Conservation (phyloP, 2,329 filamentous ascomycete species). For the Pseudogymnoascus sp. region DNA sequence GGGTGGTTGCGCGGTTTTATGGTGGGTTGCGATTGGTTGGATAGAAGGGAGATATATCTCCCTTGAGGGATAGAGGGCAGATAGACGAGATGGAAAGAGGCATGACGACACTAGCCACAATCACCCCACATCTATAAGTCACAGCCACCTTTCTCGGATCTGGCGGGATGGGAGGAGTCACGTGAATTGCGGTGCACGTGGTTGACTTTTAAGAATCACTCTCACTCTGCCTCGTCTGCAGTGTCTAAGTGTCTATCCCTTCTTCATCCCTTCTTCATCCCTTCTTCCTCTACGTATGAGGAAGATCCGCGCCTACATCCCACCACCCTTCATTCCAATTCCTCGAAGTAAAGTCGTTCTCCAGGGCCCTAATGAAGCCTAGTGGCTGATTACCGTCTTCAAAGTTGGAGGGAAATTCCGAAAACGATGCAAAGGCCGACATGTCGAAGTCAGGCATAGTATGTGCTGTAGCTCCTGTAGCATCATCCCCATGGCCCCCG, state of each 20-base stretch:
- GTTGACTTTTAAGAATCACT: too few relatives aligned
- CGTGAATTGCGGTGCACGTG: too few relatives aligned
- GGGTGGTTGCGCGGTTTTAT: background rate
- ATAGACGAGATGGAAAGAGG: too few relatives aligned
- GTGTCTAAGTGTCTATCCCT: too few relatives aligned
- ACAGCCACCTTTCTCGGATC: too few relatives aligned
- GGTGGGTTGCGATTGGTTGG: background rate
- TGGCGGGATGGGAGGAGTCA: too few relatives aligned
- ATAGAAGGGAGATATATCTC: background rate
- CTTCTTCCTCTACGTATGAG: background rate
- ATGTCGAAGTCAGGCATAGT: background rate
- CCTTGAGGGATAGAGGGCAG: too few relatives aligned
- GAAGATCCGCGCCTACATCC: background rate
- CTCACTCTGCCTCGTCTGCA: too few relatives aligned
- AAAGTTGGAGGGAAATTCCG: background rate
- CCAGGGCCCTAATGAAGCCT: background rate
- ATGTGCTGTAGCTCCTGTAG: background rate
- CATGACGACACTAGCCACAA: too few relatives aligned
- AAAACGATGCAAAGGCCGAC: background rate
- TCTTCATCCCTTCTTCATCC: too few relatives aligned
- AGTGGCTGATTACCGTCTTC: background rate
- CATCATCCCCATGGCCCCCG: background rate
- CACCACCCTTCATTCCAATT: slow-evolving; percentile 7
- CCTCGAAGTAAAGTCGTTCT: background rate
- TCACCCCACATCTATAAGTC: too few relatives aligned